phyloP scores from a whole-genome alignment of 2,329 filamentous ascomycete species.

The Colletotrichum sp. region DNA sequence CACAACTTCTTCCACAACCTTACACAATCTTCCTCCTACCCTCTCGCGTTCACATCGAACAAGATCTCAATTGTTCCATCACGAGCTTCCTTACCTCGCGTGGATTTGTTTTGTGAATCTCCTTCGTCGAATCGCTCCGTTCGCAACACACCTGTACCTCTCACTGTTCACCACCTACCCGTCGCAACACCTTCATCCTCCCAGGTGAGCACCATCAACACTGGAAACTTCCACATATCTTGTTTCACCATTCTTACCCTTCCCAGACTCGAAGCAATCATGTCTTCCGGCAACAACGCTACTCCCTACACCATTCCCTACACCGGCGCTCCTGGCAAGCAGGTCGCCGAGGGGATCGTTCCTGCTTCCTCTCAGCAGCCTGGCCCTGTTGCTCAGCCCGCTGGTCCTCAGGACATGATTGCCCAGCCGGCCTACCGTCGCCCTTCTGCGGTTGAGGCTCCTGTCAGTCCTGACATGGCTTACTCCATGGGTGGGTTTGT shows the following conservation, averaged over 20 bases:
- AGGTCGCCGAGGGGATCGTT: constrained; percentile 19
- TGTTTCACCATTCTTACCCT: neutral
- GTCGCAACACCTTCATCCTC: neutral
- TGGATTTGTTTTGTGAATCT: neutral
- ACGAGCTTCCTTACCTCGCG: neutral
- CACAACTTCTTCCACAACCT: neutral
- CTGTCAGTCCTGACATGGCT: neutral
- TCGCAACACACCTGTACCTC: neutral
- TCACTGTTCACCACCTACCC: neutral
- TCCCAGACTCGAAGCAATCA: neutral
- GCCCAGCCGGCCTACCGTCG: neutral
- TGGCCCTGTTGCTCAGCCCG: neutral
- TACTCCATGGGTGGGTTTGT: neutral
- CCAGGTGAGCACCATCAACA: neutral
- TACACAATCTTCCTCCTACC: neutral
- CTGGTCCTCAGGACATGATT: neutral
- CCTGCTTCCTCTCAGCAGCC: neutral
- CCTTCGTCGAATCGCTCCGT: neutral
- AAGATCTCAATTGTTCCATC: neutral
- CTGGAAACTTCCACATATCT: neutral
- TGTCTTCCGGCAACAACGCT: constrained; percentile 18
- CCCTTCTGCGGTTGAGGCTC: neutral
- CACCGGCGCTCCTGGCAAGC: constrained; percentile 27
- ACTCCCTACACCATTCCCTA: constrained; percentile 32
- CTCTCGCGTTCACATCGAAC: neutral